A percentile compares a stretch with the other conserved stretches of the same genome.
Evolutionary conservation across 148 eudicot genomes (phyloP).

Genomic region (Nyssa sinensis): DNA sequence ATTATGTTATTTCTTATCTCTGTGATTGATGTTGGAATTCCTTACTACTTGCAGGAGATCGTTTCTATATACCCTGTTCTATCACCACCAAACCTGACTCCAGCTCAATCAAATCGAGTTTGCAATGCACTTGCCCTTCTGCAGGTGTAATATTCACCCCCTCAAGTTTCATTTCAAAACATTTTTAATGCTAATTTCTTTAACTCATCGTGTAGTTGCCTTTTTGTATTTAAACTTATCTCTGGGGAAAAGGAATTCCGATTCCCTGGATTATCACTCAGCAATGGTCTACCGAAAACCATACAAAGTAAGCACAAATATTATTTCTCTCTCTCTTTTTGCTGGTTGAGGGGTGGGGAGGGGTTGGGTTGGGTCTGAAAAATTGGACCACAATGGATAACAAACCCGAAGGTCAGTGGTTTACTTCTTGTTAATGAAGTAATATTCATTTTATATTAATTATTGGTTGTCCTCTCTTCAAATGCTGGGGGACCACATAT

Average conservation of each 20-base stretch:
- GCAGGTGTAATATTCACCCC: slow-evolving; percentile 46
- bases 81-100: slow-evolving; percentile 81
- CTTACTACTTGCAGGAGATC: slow-evolving; percentile 64
- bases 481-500: neutral
- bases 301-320: too few species aligned
- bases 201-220: neutral
- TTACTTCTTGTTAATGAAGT: neutral
- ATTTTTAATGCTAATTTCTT: neutral
- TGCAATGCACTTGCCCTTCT: slow-evolving; percentile 96
- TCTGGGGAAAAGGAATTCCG: neutral
- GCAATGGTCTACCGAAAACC: neutral
- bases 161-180: slow-evolving; percentile 4
- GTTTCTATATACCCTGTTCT: slow-evolving; percentile 86
- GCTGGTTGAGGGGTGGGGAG: too few species aligned
- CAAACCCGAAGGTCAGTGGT: neutral
- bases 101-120: slow-evolving; percentile 91
- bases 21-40: slow-evolving; percentile 6
- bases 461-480: neutral
- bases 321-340: too few species aligned
- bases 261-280: neutral
- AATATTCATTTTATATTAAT: neutral
- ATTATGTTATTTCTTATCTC: slow-evolving; percentile 6
- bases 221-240: too few species aligned
- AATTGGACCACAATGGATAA: neutral
- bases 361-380: neutral